These are phyloP conservation scores for Tetrahymena thermophila DNA, from an alignment of 73 alveolate species.

Conservation along the genomic window DNA sequence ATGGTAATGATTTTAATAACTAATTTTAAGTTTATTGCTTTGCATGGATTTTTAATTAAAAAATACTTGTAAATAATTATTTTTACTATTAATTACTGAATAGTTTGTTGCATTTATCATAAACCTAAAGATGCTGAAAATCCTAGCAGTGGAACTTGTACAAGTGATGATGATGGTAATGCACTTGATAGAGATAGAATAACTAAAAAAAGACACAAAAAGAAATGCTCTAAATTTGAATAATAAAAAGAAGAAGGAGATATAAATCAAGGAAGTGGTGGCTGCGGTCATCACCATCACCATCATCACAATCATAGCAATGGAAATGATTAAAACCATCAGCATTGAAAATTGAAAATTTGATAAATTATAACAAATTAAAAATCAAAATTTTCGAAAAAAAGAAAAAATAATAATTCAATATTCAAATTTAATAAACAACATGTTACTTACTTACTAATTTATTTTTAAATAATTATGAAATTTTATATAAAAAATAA, in stretches of 20 bases:
- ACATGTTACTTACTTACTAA: too few species aligned
- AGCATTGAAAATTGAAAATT: too few species aligned
- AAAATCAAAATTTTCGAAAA: neutral
- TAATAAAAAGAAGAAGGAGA: neutral
- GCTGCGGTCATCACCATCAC: neutral
- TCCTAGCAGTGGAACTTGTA: slow-evolving; percentile 8
- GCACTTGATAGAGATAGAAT: slow-evolving; percentile 37
- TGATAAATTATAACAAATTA: neutral
- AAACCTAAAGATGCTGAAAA: neutral
- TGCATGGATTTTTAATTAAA: too few species aligned
- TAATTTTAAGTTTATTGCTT: too few species aligned
- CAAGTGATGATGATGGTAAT: slow-evolving; percentile 42
- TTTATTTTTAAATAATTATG: too few species aligned
- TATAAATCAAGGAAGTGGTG: neutral
- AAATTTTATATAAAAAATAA: too few species aligned
- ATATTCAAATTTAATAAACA: neutral
- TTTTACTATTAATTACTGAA: too few species aligned
- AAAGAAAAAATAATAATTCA: neutral
- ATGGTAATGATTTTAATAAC: neutral
- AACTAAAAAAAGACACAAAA: slow-evolving; percentile 13
- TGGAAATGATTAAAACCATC: neutral
- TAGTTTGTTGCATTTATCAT: slow-evolving; percentile 6
- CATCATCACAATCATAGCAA: neutral
- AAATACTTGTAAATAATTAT: too few species aligned
- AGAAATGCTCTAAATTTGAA: slow-evolving; percentile 22